Base-by-base conservation (phyloP, 805 yeast species). In the Lachancea fermentati region DNA sequence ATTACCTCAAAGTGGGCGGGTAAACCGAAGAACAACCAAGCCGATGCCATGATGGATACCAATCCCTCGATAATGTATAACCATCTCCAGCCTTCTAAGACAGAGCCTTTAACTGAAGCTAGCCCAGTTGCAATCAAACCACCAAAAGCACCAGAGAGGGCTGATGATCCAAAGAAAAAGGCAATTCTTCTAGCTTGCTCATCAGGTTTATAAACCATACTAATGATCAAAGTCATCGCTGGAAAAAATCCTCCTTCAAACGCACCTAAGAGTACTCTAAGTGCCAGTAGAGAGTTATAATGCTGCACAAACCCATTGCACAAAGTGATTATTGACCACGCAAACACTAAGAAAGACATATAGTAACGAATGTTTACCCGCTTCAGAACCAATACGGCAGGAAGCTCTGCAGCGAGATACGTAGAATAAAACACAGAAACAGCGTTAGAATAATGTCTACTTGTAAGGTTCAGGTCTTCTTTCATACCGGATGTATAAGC, bases 401-500 rank as follows among this genome's bases (percentile, higher is more conserved):
- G 67, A 14, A 60, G 42, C 48, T 65, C 65, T 8, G 58, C 54
- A 5, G 60, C 44, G 14, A 67, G 51, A 45, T 67, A 69, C 1
- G 71, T 65, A 4, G 63, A 60, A 46, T 58, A 69, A 17, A 66
- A 55, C 1, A 69, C 55, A 12, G 70, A 57, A 2, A 63, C 63
- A 3, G 63, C 63, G 26, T 58, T 60, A 2, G 63, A 55, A 45
- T 49, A 45, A 28, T 51, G 47, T 48, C 75, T 73, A 8, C 80
- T 79, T 32, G 64, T 51, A 67, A 81, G 68, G 3, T 65, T 63
- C 32, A 77, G 61, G 25, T 65, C 75, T 49, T 71, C 76, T 45
- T 69, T 59, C 72, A 80, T 67, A 7, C 81, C 79, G 16, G 76
- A 67, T 24, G 75, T 75, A 47, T 77, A 79, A 1, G 84, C 85